Conservation (phyloP, 257 asterid species). For the Scutellaria baicalensis region DNA sequence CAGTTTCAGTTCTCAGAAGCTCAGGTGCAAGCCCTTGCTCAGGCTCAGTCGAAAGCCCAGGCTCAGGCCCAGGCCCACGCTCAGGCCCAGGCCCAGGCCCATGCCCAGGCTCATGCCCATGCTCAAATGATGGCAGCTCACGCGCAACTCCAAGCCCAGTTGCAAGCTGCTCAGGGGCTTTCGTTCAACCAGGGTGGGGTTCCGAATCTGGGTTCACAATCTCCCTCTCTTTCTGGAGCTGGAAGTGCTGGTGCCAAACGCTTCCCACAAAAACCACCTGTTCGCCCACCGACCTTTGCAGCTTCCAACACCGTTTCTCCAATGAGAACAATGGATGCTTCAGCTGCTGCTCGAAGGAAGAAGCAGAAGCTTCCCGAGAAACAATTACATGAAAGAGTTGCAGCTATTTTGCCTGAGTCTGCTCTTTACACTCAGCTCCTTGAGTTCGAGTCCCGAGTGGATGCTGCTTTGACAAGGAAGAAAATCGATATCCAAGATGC, state of each 20-base stretch:
- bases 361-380: slow-evolving; percentile 97
- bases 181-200: slow-evolving; percentile 63
- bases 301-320: slow-evolving; percentile 52
- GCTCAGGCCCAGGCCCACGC: slow-evolving; percentile 58
- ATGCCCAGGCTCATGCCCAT: slow-evolving; percentile 52
- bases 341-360: slow-evolving; percentile 84
- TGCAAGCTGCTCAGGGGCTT: slow-evolving; percentile 67
- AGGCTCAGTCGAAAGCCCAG: slow-evolving; percentile 66
- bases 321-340: slow-evolving; percentile 68
- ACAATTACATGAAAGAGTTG: slow-evolving; percentile 84
- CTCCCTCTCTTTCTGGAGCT: slow-evolving; percentile 69
- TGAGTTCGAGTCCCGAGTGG: slow-evolving; percentile 91
- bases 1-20: slow-evolving; percentile 80
- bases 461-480: slow-evolving; percentile 82
- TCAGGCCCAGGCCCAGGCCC: slow-evolving; percentile 66
- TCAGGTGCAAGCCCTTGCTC: slow-evolving; percentile 79
- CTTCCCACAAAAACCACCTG: slow-evolving; percentile 81
- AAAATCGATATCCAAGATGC: slow-evolving; percentile 96
- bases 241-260: slow-evolving; percentile 53
- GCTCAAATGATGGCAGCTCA: slow-evolving; percentile 43
- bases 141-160: slow-evolving; percentile 68
- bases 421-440: slow-evolving; percentile 94
- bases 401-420: slow-evolving; percentile 93
- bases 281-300: slow-evolving; percentile 67
- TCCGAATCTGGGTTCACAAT: slow-evolving; percentile 59